These are phyloP conservation scores for Cerioporus squamosus DNA, from an alignment of 1,284 basidiomycete genomes.

Conservation along the genomic window DNA sequence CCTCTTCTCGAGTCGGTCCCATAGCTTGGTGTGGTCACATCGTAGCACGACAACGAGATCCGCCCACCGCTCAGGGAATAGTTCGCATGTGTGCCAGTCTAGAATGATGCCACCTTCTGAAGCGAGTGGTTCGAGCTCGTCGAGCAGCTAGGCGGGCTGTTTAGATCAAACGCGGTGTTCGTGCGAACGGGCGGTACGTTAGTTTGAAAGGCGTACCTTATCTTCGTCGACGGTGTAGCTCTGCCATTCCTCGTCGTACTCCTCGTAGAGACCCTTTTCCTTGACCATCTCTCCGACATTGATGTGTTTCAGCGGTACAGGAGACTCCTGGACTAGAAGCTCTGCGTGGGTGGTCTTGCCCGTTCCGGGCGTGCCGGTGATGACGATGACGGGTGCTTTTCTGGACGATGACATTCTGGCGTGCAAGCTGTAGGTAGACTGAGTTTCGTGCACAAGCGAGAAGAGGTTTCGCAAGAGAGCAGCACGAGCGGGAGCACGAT, in stretches of 20 bases:
- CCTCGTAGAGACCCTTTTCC: constrained; percentile 80
- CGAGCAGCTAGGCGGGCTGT: constrained; percentile 64
- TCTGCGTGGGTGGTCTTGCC: constrained; percentile 92
- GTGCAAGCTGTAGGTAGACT: not conserved
- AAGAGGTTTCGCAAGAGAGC: not conserved
- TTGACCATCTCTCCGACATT: constrained; percentile 93
- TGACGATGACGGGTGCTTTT: constrained; percentile 81
- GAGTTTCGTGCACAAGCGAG: too few relatives aligned
- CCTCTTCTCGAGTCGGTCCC: constrained; percentile 94
- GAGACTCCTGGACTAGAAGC: constrained; percentile 71
- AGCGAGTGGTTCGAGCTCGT: constrained; percentile 82
- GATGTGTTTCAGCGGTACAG: constrained; percentile 76
- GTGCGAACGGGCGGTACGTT: constrained; percentile 3
- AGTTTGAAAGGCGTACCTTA: constrained; percentile 54
- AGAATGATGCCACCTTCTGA: constrained; percentile 82
- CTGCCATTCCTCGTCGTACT: constrained; percentile 95
- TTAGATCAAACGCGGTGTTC: constrained; percentile 18
- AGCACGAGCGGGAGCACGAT: not conserved
- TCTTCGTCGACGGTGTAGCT: constrained; percentile 96
- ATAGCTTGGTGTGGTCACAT: constrained; percentile 89
- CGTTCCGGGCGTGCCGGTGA: constrained; percentile 90
- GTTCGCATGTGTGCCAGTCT: constrained; percentile 97
- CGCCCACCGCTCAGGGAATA: constrained; percentile 96
- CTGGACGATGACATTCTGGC: constrained; percentile 27
- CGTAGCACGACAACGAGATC: constrained; percentile 96